Evolutionary conservation across 306 rosid genomes (phyloP), one percentile per base, ranked within the genome.

Genomic region (Lupinus albus): DNA sequence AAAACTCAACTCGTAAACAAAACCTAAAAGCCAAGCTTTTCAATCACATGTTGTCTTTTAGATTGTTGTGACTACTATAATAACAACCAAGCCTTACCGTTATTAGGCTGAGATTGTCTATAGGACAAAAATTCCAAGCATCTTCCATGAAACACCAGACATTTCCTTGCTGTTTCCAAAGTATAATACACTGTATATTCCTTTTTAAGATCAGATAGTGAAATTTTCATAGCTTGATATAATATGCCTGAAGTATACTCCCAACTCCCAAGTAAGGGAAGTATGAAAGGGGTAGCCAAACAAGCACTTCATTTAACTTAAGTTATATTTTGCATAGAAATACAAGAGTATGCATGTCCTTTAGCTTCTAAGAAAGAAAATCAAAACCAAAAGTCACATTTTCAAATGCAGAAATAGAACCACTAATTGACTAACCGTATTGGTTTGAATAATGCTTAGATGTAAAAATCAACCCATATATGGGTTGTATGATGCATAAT

Each of bases 401-500:
- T 15, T 66, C 32, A 39, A 55, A 13, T 20, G 48, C 64, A 8
- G 36, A 12, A 7, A 38, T 64, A 48, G 48, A 63, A 49, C 36
- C 25, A 68, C 60, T 58, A 51, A 53, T 32, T 49, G 30, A 35
- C 73, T 72, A 78, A 54, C 18, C 15, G 60, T 9, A 32, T 49
- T 46, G 17, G 46, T 36, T 56, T 61, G 72, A 18, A 42, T 20
- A 28, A 71, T 17, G 53, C 52, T 56, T 25, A 58, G 61, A 48
- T 35, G 67, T 20, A 42, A 33, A 38, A 44, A 11, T 81, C 79
- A 88, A 82, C 82, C 86, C 83, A 84, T 84, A 52, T 82, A 84
- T 18, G 87, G 89, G 51, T 77, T 84, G 71, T 81, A 82, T 7
- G 84, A 74, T 79, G 95, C 72, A 53, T 89, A 86, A 61, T 80